phyloP scores from a whole-genome alignment of 2,329 filamentous ascomycete species.

The Colletotrichum plurivorum region DNA sequence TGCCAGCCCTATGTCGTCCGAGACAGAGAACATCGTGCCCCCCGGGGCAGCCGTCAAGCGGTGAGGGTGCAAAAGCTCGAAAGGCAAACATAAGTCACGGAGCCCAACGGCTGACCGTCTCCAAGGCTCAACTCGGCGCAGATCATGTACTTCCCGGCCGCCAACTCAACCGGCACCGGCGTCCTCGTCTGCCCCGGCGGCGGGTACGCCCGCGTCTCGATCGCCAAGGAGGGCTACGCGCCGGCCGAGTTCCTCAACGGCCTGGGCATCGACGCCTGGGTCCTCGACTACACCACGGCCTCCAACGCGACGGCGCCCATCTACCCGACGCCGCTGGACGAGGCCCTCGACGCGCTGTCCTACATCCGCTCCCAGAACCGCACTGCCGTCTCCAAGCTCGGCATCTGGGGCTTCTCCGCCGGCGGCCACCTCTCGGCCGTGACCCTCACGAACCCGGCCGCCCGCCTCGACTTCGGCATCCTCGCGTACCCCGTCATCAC shows the following conservation, averaged over 20 bases:
- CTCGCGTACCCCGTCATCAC: constrained; percentile 44
- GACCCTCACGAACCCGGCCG: constrained; percentile 41
- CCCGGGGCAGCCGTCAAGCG: neutral
- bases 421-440: constrained; percentile 44
- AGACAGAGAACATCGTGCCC: too few relatives aligned
- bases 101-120: neutral
- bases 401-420: constrained; percentile 45
- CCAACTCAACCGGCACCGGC: constrained; percentile 35
- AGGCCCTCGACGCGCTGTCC: constrained; percentile 41
- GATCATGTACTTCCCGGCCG: constrained; percentile 31
- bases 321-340: constrained; percentile 40
- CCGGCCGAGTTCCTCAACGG: constrained; percentile 40
- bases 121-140: constrained; percentile 26
- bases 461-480: constrained; percentile 43
- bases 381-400: constrained; percentile 37
- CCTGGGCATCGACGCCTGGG: constrained; percentile 42
- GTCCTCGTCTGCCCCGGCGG: constrained; percentile 43
- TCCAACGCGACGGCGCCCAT: constrained; percentile 39
- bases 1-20: too few relatives aligned
- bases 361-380: constrained; percentile 40
- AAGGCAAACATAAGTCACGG: neutral
- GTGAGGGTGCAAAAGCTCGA: neutral
- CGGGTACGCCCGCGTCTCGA: constrained; percentile 38
- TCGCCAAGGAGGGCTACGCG: constrained; percentile 38
- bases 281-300: constrained; percentile 41